phyloP scores from a whole-genome alignment of 179 eudicot genomes.

The Gypsophila paniculata region DNA sequence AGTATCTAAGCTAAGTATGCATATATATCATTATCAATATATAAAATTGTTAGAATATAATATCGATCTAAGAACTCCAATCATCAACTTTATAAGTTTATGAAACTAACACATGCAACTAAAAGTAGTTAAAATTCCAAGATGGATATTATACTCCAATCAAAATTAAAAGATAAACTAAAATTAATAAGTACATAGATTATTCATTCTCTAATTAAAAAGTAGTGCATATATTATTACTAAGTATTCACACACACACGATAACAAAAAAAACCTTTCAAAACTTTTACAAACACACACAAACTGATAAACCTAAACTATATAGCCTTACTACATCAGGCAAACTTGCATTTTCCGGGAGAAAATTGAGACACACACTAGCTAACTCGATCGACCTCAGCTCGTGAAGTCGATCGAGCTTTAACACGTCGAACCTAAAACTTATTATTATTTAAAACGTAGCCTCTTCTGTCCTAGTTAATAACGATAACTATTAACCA shows the following conservation, averaged over 20 bases:
- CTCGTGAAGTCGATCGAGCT: background rate
- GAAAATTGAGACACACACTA: conserved; percentile 1
- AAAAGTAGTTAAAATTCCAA: too few relatives aligned
- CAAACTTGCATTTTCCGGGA: background rate
- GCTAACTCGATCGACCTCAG: background rate
- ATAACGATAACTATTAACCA: too few relatives aligned
- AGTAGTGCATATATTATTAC: background rate
- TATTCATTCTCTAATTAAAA: background rate
- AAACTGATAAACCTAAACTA: background rate
- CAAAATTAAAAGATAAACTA: too few relatives aligned
- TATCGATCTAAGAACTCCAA: too few relatives aligned
- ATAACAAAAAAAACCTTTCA: conserved; percentile 1
- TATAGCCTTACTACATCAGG: background rate
- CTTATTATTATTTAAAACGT: background rate
- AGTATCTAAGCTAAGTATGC: too few relatives aligned
- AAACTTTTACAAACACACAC: background rate
- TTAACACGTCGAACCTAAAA: background rate
- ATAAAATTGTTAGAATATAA: too few relatives aligned
- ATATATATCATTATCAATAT: too few relatives aligned
- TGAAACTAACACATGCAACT: too few relatives aligned
- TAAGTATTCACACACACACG: conserved; percentile 7
- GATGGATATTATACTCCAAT: too few relatives aligned
- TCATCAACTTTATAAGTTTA: too few relatives aligned
- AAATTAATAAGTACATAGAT: background rate
- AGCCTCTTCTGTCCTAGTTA: too few relatives aligned